These are phyloP conservation scores for Aspergillus hortae DNA, from an alignment of 2,329 filamentous ascomycete species.

Conservation along the genomic window DNA sequence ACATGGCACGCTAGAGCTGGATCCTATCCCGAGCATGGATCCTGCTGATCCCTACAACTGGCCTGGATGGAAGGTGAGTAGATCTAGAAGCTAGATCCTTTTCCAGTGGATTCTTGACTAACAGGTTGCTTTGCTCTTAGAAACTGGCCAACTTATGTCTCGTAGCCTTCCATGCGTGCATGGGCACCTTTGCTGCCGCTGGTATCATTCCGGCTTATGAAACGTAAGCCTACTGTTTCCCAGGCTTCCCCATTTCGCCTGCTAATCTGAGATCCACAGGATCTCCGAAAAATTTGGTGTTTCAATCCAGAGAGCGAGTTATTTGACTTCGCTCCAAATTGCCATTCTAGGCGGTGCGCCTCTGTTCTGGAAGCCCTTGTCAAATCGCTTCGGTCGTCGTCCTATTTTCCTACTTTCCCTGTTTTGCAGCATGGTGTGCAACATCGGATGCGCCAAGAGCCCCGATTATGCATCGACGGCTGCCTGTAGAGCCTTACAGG, in stretches of 20 bases:
- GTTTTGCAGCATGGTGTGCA: conserved; percentile 49
- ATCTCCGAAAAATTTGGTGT: conserved; percentile 51
- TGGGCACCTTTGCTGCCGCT: conserved; percentile 55
- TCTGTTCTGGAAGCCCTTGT: conserved; percentile 55
- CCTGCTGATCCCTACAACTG: conserved; percentile 57
- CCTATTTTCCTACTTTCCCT: conserved; percentile 54
- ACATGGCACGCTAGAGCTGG: conserved; percentile 55
- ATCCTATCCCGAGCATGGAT: conserved; percentile 50
- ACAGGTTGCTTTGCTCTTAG: conserved; percentile 23
- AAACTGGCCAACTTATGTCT: conserved; percentile 54
- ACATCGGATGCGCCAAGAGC: conserved; percentile 53
- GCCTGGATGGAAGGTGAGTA: conserved; percentile 49
- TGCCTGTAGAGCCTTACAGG: conserved; percentile 50
- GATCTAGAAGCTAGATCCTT: background rate
- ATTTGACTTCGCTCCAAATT: conserved; percentile 54
- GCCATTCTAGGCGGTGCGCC: conserved; percentile 52
- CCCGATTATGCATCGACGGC: conserved; percentile 49
- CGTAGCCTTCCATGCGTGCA: conserved; percentile 57
- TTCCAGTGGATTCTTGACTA: conserved; percentile 1
- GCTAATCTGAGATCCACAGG: conserved; percentile 11
- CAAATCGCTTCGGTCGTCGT: conserved; percentile 52
- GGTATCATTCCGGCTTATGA: conserved; percentile 56
- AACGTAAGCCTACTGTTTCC: conserved; percentile 13
- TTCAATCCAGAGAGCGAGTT: conserved; percentile 47
- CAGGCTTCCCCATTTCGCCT: background rate